Percentiles rank a stretch among this genome's conserved stretches.
These are phyloP conservation scores for Blastobotrys petasosporus DNA, from an alignment of 1,139 yeast genomes.

Conservation along the genomic window DNA sequence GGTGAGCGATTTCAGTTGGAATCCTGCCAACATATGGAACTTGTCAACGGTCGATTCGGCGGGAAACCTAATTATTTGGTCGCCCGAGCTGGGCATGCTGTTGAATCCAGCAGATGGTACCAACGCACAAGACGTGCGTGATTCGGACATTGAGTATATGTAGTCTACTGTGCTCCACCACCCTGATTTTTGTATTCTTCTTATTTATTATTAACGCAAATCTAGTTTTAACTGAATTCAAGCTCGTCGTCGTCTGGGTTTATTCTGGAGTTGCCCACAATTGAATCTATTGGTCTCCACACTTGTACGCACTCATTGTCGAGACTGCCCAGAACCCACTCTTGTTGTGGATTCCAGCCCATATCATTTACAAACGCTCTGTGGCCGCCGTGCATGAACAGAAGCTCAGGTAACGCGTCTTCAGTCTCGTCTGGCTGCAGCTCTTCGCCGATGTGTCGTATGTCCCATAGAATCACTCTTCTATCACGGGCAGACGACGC, in stretches of 20 bases:
- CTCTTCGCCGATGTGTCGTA: slow-evolving; percentile 37
- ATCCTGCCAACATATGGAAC: slow-evolving; percentile 62
- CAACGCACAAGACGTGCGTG: not conserved
- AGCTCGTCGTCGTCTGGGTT: not conserved
- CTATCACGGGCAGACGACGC: slow-evolving; percentile 72
- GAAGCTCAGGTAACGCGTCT: slow-evolving; percentile 37
- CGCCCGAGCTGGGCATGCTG: slow-evolving; percentile 14
- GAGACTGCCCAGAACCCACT: slow-evolving; percentile 72
- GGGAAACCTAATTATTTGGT: slow-evolving; percentile 82
- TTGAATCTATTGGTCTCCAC: slow-evolving; percentile 42
- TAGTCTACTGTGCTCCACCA: not conserved
- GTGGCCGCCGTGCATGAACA: slow-evolving; percentile 86
- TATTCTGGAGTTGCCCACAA: slow-evolving; percentile 1
- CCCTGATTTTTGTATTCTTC: no score
- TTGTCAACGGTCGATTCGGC: slow-evolving; percentile 69
- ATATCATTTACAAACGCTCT: slow-evolving; percentile 81
- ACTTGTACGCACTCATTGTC: slow-evolving; percentile 82
- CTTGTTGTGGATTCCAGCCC: slow-evolving; percentile 69
- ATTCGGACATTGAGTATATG: slow-evolving; percentile 1
- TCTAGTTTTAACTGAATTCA: no score
- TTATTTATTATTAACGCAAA: no score
- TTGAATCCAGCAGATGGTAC: not conserved
- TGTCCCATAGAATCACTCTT: slow-evolving; percentile 67
- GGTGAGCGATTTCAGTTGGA: slow-evolving; percentile 83
- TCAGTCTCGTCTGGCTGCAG: slow-evolving; percentile 28